Evolutionary conservation across 768 basidiomycete species (phyloP).

Genomic region (Suillus plorans): DNA sequence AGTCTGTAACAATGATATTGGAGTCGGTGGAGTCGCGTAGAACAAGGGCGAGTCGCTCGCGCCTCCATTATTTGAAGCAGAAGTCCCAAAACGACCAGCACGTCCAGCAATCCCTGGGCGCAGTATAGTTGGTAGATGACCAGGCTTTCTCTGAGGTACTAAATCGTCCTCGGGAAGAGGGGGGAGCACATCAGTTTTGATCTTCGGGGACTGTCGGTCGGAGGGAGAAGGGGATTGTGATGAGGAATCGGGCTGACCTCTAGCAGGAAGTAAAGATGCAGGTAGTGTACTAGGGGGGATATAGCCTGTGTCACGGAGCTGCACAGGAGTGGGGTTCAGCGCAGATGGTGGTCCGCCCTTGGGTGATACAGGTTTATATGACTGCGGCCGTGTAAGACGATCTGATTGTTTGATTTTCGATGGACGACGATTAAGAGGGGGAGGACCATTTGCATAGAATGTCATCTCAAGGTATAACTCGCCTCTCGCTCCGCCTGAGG

Average conservation of each 20-base stretch:
- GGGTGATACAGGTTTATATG: constrained; percentile 18
- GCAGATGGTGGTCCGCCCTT: neutral
- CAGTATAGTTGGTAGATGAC: constrained; percentile 40
- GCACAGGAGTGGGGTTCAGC: constrained; percentile 1
- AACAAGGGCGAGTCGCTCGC: constrained; percentile 16
- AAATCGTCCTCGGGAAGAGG: constrained; percentile 36
- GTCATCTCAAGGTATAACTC: constrained; percentile 94
- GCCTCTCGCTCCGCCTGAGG: constrained; percentile 67
- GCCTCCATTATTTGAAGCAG: constrained; percentile 12
- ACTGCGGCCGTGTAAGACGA: constrained; percentile 45
- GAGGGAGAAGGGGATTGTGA: constrained; percentile 7
- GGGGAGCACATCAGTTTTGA: constrained; percentile 37
- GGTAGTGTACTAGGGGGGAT: constrained; percentile 16
- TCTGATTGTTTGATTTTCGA: constrained; percentile 55
- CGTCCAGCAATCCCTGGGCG: constrained; percentile 37
- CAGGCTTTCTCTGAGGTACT: constrained; percentile 17
- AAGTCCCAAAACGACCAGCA: constrained; percentile 15
- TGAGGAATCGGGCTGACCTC: constrained; percentile 8
- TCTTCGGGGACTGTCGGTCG: constrained; percentile 10
- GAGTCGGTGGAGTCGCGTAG: constrained; percentile 6
- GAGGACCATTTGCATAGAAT: constrained; percentile 73
- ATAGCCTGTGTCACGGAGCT: constrained; percentile 11
- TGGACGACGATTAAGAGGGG: constrained; percentile 49
- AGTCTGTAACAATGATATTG: constrained; percentile 12
- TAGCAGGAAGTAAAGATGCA: constrained; percentile 24